Percentiles rank a stretch among this genome's conserved stretches.
phyloP scores from a whole-genome alignment of 441 rosid species.

The Adansonia gregorii region DNA sequence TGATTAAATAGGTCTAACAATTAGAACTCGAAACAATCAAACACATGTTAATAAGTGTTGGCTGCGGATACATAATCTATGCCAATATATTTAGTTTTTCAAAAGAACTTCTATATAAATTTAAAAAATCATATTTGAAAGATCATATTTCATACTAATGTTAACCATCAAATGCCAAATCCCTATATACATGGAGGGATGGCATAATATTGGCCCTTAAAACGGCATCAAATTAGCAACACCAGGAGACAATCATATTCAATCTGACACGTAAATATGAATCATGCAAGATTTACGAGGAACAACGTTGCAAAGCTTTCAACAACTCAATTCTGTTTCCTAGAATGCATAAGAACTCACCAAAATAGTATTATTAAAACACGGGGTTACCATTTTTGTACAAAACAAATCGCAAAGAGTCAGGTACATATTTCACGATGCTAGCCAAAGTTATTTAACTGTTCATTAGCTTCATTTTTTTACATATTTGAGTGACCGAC shows the following conservation, averaged over 20 bases:
- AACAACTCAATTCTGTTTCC: neutral
- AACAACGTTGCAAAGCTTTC: neutral
- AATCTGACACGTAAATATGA: neutral
- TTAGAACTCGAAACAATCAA: too few species aligned
- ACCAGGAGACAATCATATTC: neutral
- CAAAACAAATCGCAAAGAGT: neutral
- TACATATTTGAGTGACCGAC: constrained; percentile 85
- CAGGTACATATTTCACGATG: neutral
- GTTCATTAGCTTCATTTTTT: neutral
- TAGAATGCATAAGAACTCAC: neutral
- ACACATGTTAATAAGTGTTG: too few species aligned
- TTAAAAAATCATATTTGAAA: too few species aligned
- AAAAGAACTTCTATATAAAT: too few species aligned
- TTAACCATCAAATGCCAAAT: too few species aligned
- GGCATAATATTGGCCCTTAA: neutral
- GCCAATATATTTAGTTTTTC: too few species aligned
- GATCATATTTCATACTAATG: too few species aligned
- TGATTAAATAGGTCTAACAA: too few species aligned
- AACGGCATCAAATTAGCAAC: neutral
- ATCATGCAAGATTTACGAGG: neutral
- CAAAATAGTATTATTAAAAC: neutral
- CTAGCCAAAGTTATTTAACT: neutral
- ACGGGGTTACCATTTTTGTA: constrained; percentile 9
- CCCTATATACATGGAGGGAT: too few species aligned
- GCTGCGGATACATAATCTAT: too few species aligned